phyloP scores from a whole-genome alignment of 2,329 filamentous ascomycete genomes.

The Fusarium sarcochroum region DNA sequence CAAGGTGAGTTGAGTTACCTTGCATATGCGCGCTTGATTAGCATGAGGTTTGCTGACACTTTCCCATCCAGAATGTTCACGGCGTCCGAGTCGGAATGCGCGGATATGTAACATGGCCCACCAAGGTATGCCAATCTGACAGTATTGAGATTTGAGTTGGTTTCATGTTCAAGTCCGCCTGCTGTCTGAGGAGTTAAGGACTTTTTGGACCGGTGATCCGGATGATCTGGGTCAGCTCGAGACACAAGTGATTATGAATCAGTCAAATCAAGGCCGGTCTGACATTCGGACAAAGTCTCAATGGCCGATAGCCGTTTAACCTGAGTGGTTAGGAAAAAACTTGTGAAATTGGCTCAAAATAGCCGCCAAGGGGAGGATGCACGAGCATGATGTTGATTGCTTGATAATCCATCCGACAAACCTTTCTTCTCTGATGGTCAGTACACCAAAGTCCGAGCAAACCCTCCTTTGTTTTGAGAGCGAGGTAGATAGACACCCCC shows the following conservation, averaged over 20 bases:
- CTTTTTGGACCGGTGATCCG: slow-evolving; percentile 15
- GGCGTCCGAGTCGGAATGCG: slow-evolving; percentile 36
- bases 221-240: slow-evolving; percentile 18
- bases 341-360: slow-evolving; percentile 3
- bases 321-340: slow-evolving; percentile 4
- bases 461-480: neutral
- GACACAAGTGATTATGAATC: slow-evolving; percentile 31
- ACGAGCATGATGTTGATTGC: neutral
- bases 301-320: neutral
- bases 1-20: slow-evolving; percentile 21
- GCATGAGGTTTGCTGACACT: slow-evolving; percentile 26
- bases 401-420: slow-evolving; percentile 25
- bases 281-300: slow-evolving; percentile 10
- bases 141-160: slow-evolving; percentile 25
- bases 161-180: neutral
- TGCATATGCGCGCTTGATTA: slow-evolving; percentile 14
- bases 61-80: slow-evolving; percentile 7
- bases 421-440: neutral
- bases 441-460: neutral
- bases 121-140: slow-evolving; percentile 23
- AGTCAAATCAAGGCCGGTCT: slow-evolving; percentile 10
- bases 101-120: slow-evolving; percentile 26
- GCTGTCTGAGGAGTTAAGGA: slow-evolving; percentile 14
- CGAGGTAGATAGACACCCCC: neutral
- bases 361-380: slow-evolving; percentile 1